A percentile compares a stretch with the other conserved stretches of the same genome.
These are phyloP conservation scores for Xerocomellus dryophilus DNA, from an alignment of 768 basidiomycete species.

Conservation along the genomic window DNA sequence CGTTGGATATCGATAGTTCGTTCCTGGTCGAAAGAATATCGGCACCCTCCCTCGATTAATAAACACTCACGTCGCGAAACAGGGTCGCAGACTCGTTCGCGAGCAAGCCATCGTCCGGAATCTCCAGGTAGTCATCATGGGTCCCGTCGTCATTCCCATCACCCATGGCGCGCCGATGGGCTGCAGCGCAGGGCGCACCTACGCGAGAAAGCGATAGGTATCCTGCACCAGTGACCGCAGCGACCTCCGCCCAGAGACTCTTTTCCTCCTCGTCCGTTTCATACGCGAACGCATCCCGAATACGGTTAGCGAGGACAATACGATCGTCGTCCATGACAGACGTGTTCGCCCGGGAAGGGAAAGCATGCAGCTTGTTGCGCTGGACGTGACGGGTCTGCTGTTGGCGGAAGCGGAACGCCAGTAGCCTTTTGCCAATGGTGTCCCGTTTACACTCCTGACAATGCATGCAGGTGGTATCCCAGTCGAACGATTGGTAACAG, in stretches of 20 bases:
- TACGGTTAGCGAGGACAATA: conserved; percentile 3
- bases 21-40: not conserved
- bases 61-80: conserved; percentile 25
- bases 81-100: conserved; percentile 15
- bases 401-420: conserved; percentile 21
- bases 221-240: conserved; percentile 19
- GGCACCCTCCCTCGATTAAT: not conserved
- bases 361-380: not conserved
- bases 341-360: not conserved
- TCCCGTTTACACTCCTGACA: conserved; percentile 31
- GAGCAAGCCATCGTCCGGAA: conserved; percentile 17
- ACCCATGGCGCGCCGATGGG: not conserved
- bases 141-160: conserved; percentile 2
- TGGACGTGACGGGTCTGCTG: conserved; percentile 7
- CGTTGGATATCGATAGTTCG: conserved; percentile 5
- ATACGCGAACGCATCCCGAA: conserved; percentile 18
- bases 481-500: conserved; percentile 16
- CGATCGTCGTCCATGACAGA: conserved; percentile 4
- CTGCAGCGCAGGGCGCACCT: conserved; percentile 11
- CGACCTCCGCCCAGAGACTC: conserved; percentile 29
- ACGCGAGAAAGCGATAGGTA: conserved; percentile 15
- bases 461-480: conserved; percentile 23
- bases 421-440: conserved; percentile 23
- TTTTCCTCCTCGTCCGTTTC: conserved; percentile 28
- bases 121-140: conserved; percentile 12